Conservation (phyloP, 306 rosid genomes). For the Medicago ruthenica region DNA sequence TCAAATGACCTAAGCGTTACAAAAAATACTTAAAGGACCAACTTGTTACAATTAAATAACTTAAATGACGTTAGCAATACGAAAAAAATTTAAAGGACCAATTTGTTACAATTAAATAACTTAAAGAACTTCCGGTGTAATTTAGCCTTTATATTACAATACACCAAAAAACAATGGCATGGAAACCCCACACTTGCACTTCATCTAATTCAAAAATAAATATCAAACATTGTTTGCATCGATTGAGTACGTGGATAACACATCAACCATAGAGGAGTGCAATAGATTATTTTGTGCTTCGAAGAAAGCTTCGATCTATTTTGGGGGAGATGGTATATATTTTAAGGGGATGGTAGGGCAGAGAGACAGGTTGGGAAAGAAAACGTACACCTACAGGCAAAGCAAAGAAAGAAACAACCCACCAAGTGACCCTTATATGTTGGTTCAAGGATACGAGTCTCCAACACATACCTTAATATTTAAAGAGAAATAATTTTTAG, state of each 20-base stretch:
- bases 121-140: no score
- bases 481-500: not conserved
- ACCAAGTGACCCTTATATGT: slow-evolving; percentile 23
- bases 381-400: slow-evolving; percentile 7
- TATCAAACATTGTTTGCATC: not conserved
- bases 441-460: not conserved
- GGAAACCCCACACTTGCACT: not conserved
- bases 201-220: not conserved
- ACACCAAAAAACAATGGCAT: not conserved
- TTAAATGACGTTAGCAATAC: no score
- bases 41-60: no score
- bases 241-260: not conserved
- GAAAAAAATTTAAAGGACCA: no score
- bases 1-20: no score
- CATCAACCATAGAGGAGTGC: not conserved
- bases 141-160: no score
- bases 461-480: not conserved
- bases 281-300: not conserved
- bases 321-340: not conserved
- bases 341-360: not conserved
- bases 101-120: no score
- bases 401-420: slow-evolving; percentile 25
- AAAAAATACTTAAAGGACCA: no score
- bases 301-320: not conserved
- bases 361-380: slow-evolving; percentile 8